phyloP scores from a whole-genome alignment of 306 rosid genomes.

The Abrus precatorius region DNA sequence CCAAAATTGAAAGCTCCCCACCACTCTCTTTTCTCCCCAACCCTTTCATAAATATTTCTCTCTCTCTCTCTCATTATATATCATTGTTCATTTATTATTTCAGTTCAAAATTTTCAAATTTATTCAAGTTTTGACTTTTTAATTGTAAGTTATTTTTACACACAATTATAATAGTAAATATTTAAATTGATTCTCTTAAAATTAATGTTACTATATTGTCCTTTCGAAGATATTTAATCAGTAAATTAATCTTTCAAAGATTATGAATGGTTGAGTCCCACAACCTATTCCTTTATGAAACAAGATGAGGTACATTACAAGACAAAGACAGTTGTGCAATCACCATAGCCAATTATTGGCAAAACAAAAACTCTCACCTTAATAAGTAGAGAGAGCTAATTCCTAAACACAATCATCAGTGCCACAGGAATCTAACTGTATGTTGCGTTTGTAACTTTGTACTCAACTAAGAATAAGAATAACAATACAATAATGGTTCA shows the following conservation, averaged over 20 bases:
- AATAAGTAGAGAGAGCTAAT: not conserved
- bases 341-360: not conserved
- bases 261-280: not conserved
- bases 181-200: not conserved
- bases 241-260: not conserved
- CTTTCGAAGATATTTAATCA: not conserved
- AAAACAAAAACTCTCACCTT: not conserved
- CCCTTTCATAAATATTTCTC: not conserved
- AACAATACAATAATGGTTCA: not conserved
- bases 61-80: no score
- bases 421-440: not conserved
- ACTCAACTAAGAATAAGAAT: not conserved
- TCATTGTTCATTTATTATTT: not conserved
- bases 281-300: not conserved
- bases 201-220: not conserved
- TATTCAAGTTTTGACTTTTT: no score
- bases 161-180: no score
- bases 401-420: not conserved
- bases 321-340: not conserved
- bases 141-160: no score
- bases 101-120: no score
- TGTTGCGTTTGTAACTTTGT: not conserved
- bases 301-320: not conserved
- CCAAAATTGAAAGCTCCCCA: slow-evolving; percentile 22
- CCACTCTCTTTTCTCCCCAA: not conserved